Percentiles rank a stretch among this genome's conserved stretches.
These are phyloP conservation scores for Cladosporium sp. DNA, from an alignment of 2,329 filamentous ascomycete species.

Conservation along the genomic window DNA sequence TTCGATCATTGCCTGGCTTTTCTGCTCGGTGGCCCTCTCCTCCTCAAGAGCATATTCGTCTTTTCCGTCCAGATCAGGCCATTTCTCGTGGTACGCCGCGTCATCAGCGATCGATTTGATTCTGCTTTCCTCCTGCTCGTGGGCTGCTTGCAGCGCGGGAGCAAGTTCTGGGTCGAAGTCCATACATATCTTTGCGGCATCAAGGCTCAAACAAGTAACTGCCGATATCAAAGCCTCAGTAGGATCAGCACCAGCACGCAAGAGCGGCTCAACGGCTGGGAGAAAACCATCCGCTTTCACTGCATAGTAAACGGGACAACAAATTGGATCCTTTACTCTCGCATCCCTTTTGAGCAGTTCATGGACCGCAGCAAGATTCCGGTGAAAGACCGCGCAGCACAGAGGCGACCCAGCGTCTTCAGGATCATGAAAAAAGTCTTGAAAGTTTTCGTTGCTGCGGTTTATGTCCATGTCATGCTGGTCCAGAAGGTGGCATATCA, in stretches of 20 bases:
- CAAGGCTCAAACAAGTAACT: neutral
- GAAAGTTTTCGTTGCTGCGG: slow-evolving; percentile 11
- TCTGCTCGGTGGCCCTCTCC: neutral
- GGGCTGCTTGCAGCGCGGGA: neutral
- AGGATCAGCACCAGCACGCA: slow-evolving; percentile 12
- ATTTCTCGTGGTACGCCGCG: neutral
- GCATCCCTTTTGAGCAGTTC: slow-evolving; percentile 14
- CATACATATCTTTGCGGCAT: slow-evolving; percentile 11
- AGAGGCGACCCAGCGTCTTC: slow-evolving; percentile 14
- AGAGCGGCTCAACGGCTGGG: slow-evolving; percentile 11
- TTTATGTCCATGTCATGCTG: slow-evolving; percentile 15
- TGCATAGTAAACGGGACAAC: neutral
- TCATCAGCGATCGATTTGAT: neutral
- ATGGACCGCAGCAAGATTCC: slow-evolving; percentile 14
- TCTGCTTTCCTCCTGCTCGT: neutral
- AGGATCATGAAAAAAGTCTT: slow-evolving; percentile 5
- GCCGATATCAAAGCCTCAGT: slow-evolving; percentile 7
- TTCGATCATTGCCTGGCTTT: neutral
- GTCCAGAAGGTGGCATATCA: slow-evolving; percentile 15
- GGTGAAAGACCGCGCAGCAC: slow-evolving; percentile 11
- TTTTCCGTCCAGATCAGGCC: neutral
- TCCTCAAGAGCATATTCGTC: neutral
- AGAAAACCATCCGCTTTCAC: slow-evolving; percentile 5
- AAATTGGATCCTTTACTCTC: neutral
- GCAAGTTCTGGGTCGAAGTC: slow-evolving; percentile 2